Evolutionary conservation across 805 yeast species (phyloP).

Genomic region (Wickerhamomyces ciferrii): DNA sequence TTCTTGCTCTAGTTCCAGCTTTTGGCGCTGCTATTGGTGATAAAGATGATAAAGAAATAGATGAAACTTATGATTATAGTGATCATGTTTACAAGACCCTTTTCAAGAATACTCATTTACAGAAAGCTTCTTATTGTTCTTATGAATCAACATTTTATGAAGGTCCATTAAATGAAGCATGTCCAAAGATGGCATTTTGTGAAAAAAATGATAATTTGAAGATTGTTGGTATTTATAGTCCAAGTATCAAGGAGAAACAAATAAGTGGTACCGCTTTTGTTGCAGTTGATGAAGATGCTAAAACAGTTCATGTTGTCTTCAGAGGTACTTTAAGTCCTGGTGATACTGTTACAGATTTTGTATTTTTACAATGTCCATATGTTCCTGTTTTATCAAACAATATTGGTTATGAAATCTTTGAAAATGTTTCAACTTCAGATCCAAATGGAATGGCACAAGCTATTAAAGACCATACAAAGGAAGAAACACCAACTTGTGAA

Average conservation of each 20-base stretch:
- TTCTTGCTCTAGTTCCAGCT: neutral
- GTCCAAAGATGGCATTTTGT: constrained; percentile 14
- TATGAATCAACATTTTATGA: constrained; percentile 1
- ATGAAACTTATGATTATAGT: neutral
- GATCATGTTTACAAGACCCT: constrained; percentile 8
- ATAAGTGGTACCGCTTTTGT: constrained; percentile 51
- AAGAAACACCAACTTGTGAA: constrained; percentile 30
- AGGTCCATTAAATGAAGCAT: constrained; percentile 9
- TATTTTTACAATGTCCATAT: constrained; percentile 40
- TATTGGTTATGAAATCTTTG: neutral
- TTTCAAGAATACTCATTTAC: constrained; percentile 9
- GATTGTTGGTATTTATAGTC: constrained; percentile 8
- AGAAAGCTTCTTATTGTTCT: constrained; percentile 17
- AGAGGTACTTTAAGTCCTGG: constrained; percentile 58
- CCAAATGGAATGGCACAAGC: neutral
- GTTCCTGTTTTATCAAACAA: constrained; percentile 32
- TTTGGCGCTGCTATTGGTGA: neutral
- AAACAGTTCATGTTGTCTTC: constrained; percentile 44
- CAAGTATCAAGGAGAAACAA: constrained; percentile 23
- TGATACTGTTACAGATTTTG: constrained; percentile 62
- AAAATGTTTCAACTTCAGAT: neutral
- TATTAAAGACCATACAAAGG: constrained; percentile 1
- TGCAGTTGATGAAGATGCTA: constrained; percentile 39
- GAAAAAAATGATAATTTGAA: constrained; percentile 1
- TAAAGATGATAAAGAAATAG: neutral